phyloP scores from a whole-genome alignment of 1,139 yeast species.

The Magnusiomyces sp. region DNA sequence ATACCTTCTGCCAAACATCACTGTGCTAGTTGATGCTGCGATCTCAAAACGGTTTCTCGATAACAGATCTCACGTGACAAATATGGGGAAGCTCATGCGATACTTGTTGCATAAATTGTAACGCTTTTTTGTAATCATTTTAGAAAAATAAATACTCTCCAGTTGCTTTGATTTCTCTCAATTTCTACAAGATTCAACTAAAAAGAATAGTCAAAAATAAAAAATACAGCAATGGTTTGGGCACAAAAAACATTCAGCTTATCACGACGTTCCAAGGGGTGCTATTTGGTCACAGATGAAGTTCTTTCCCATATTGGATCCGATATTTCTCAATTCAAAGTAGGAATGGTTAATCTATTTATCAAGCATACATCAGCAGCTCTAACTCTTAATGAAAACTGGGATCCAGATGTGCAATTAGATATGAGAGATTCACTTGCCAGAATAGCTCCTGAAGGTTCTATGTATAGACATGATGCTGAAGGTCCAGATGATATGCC shows the following conservation, averaged over 20 bases:
- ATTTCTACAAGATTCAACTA: not conserved
- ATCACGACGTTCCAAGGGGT: conserved; percentile 54
- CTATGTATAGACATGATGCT: conserved; percentile 51
- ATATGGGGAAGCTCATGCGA: too few species aligned
- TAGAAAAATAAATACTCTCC: not conserved
- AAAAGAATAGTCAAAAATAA: too few species aligned
- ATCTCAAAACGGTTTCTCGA: too few species aligned
- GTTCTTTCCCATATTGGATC: conserved; percentile 44
- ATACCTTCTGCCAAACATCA: too few species aligned
- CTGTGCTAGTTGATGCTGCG: too few species aligned
- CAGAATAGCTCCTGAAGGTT: conserved; percentile 63
- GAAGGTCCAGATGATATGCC: conserved; percentile 83
- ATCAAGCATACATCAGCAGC: conserved; percentile 77
- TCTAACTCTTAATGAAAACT: conserved; percentile 66
- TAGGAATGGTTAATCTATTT: conserved; percentile 60
- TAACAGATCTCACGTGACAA: too few species aligned
- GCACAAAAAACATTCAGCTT: conserved; percentile 46
- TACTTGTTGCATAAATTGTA: too few species aligned
- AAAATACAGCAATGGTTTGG: conserved; percentile 21
- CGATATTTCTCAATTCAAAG: conserved; percentile 47
- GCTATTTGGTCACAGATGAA: conserved; percentile 64
- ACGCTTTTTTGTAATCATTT: not conserved
- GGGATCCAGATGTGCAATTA: conserved; percentile 65
- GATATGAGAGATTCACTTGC: conserved; percentile 61
- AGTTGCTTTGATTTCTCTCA: not conserved